Conservation (phyloP, 352 stramenopile genomes). For the Globisporangium acanthophoron region DNA sequence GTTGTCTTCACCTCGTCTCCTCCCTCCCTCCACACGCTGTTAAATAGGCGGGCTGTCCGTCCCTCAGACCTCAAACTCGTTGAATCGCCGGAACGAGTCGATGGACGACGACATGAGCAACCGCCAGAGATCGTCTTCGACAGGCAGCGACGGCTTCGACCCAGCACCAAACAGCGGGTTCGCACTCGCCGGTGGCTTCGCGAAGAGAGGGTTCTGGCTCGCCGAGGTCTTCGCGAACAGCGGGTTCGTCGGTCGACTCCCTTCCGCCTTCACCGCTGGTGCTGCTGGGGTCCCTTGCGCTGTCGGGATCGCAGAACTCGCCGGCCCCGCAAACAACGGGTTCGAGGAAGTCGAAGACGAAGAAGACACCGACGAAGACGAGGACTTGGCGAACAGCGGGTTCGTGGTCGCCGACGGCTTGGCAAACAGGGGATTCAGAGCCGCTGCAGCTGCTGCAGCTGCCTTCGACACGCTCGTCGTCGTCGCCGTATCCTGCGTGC, state of each 20-base stretch:
- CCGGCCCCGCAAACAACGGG: conserved; percentile 15
- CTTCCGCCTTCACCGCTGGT: conserved; percentile 1
- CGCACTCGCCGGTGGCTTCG: conserved; percentile 5
- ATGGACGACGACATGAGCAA: conserved; percentile 73
- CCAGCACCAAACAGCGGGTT: conserved; percentile 21
- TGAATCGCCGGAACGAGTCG: conserved; percentile 34
- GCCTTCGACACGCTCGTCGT: conserved; percentile 1
- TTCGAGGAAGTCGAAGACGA: conserved; percentile 7
- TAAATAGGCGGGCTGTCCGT: neutral
- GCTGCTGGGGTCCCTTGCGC: neutral
- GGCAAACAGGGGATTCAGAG: conserved; percentile 6
- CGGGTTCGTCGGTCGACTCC: conserved; percentile 10
- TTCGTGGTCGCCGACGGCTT: neutral
- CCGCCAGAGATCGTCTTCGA: conserved; percentile 65
- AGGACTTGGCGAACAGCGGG: conserved; percentile 2
- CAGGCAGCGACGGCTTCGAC: conserved; percentile 1
- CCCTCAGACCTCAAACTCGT: conserved; percentile 30
- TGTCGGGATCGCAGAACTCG: neutral
- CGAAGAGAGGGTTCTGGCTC: conserved; percentile 22
- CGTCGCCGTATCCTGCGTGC: neutral
- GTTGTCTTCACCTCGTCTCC: no score
- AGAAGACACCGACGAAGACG: neutral
- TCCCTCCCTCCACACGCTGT: neutral
- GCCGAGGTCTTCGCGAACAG: conserved; percentile 15
- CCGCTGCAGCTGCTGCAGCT: neutral